Base-by-base conservation (phyloP, 176 grass and related monocot species). In the Puccinellia tenuiflora region DNA sequence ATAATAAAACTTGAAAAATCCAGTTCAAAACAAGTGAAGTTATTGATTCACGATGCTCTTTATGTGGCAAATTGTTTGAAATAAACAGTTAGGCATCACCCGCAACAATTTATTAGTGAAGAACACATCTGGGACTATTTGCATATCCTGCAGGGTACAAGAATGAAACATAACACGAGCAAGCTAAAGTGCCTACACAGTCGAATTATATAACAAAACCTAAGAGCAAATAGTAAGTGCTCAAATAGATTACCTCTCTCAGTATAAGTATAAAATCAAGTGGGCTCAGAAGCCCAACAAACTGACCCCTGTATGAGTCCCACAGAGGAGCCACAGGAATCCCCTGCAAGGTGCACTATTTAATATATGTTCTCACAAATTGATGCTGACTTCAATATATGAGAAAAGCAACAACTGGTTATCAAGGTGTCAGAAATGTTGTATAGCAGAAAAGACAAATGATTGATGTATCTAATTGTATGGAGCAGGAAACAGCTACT, bases 271-370 rank as follows among this genome's bases (percentile, higher is more conserved):
- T 99, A 69, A 99, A 99, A 92, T 99, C 97, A 43, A 96, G 63
- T 50, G 93, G 93, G 63, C 97, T 99, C 37, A 99, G 64, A 67
- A 96, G 78, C 18, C 97, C 97, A 77, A 96, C 93, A 94, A 99
- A 99, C 72, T 87, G 97, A 35, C 97, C 85, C 73, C 75, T 96
- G 65, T 79, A 83, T 15, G 86, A 90, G 59, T 99, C 97, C 97
- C 97, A 99, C n/a, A 99, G 77, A 79, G 97, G 97, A 61, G 97
- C 97, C 82, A 96, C 93, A 82, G 97, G 89, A 87, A 99, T 94
- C 83, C 93, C 97, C 97, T 99, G 87, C 47, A 89, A 87, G 8
- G 51, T 60, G 26, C 39, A 75, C 30, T 55, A 68, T 25, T 66
- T 39, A 47, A 67, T 73, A 13, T 73, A 66, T 43, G 35, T 76